Percentiles rank a stretch among this genome's conserved stretches.
Conservation (phyloP, 352 stramenopile species). For the Globisporangium alternatum region DNA sequence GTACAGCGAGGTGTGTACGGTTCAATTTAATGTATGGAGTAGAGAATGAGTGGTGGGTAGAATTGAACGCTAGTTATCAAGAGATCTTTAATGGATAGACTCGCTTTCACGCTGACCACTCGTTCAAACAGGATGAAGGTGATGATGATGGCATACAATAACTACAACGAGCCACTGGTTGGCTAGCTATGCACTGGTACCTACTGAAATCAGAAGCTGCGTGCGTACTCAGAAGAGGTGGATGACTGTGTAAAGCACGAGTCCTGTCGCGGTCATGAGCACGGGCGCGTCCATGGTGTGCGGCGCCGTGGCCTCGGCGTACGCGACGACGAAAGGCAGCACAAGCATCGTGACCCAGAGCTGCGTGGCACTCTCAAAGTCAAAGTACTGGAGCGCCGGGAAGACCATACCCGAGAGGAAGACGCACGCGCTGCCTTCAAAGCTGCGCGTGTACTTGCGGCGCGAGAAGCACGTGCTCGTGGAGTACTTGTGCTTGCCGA, state of each 20-base stretch:
- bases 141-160: neutral
- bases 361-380: constrained; percentile 71
- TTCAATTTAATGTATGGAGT: neutral
- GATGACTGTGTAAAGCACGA: constrained; percentile 81
- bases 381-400: constrained; percentile 73
- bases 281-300: constrained; percentile 88
- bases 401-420: constrained; percentile 85
- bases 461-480: constrained; percentile 48
- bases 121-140: neutral
- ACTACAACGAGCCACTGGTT: neutral
- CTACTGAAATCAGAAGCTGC: neutral
- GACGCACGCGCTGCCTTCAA: constrained; percentile 50
- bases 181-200: neutral
- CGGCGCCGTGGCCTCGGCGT: constrained; percentile 79
- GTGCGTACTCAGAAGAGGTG: constrained; percentile 60
- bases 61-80: neutral
- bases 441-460: constrained; percentile 60
- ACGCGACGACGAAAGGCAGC: constrained; percentile 75
- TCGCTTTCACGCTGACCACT: neutral
- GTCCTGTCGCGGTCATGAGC: constrained; percentile 76
- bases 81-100: neutral
- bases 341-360: constrained; percentile 80
- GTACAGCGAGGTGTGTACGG: neutral
- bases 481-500: constrained; percentile 67
- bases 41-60: neutral